A percentile compares a stretch with the other conserved stretches of the same genome.
These are phyloP conservation scores for Herpetomonas samuelpessoai DNA, from an alignment of 208 protist species.

Conservation along the genomic window DNA sequence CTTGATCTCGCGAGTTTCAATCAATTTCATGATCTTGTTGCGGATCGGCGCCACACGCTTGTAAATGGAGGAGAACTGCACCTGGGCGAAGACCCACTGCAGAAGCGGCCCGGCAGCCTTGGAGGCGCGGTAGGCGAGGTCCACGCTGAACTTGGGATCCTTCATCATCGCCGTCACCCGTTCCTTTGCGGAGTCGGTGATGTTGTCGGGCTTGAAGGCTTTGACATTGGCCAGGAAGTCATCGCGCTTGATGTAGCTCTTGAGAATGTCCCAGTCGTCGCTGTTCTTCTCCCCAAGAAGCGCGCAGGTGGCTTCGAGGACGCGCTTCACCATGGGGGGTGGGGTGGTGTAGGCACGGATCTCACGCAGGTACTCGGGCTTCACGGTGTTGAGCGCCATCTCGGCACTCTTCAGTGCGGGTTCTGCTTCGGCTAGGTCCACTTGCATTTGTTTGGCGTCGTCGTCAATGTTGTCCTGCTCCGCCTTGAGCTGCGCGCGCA, in stretches of 20 bases:
- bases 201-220: constrained; percentile 92
- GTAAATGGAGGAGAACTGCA: constrained; percentile 94
- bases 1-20: constrained; percentile 63
- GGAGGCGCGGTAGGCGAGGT: constrained; percentile 93
- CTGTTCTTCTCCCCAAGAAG: constrained; percentile 78
- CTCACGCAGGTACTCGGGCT: constrained; percentile 96
- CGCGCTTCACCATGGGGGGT: constrained; percentile 93
- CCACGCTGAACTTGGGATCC: constrained; percentile 93
- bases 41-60: constrained; percentile 93
- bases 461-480: constrained; percentile 78
- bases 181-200: constrained; percentile 58
- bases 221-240: constrained; percentile 96
- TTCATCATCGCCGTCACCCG: constrained; percentile 80
- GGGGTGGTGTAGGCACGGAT: constrained; percentile 97
- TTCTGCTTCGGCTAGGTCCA: constrained; percentile 88
- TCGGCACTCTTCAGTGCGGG: constrained; percentile 95
- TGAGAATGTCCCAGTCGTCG: constrained; percentile 95
- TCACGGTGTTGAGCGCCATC: constrained; percentile 96
- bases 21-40: constrained; percentile 89
- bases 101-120: constrained; percentile 97
- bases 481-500: constrained; percentile 82
- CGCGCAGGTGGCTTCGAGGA: constrained; percentile 90
- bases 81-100: constrained; percentile 96
- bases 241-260: constrained; percentile 87
- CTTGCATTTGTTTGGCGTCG: constrained; percentile 56